Evolutionary conservation across 2,329 filamentous ascomycete species (phyloP).

Genomic region (Microascus cirrosus): DNA sequence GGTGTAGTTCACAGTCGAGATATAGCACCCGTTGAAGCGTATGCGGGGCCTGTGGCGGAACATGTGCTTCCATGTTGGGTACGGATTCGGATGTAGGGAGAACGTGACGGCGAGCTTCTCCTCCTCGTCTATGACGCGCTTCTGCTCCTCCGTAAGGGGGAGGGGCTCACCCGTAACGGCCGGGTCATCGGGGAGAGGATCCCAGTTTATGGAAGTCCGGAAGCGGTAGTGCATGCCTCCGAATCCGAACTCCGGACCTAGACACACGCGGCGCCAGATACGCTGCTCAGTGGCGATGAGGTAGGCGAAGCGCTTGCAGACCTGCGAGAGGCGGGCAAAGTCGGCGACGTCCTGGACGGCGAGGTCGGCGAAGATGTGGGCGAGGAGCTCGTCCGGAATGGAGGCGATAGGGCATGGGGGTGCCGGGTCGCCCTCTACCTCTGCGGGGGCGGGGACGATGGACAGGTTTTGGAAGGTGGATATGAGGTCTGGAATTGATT

Average conservation of each 20-base stretch:
- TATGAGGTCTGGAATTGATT: conserved; percentile 59
- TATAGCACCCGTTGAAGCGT: conserved; percentile 93
- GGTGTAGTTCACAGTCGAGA: conserved; percentile 91
- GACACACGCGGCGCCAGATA: conserved; percentile 72
- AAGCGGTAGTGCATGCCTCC: conserved; percentile 74
- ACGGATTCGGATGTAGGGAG: conserved; percentile 30
- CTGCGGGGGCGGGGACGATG: conserved; percentile 56
- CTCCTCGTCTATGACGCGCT: conserved; percentile 16
- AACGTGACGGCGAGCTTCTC: conserved; percentile 17
- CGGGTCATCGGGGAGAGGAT: conserved; percentile 27
- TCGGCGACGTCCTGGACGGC: conserved; percentile 66
- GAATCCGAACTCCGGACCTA: conserved; percentile 66
- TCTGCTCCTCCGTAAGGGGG: conserved; percentile 9
- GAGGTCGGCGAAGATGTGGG: conserved; percentile 64
- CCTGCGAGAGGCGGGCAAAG: conserved; percentile 63
- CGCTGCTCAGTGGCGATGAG: conserved; percentile 73
- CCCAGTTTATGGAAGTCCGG: conserved; percentile 48
- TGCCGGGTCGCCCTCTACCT: conserved; percentile 59
- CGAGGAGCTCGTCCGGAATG: conserved; percentile 74
- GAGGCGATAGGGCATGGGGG: conserved; percentile 69
- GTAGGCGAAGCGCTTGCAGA: conserved; percentile 81
- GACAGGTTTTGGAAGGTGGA: conserved; percentile 59
- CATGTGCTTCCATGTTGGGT: conserved; percentile 53
- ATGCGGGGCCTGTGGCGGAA: conserved; percentile 76
- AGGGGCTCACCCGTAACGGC: conserved; percentile 15